phyloP scores from a whole-genome alignment of 345 rosid genomes.

The Psidium guajava region DNA sequence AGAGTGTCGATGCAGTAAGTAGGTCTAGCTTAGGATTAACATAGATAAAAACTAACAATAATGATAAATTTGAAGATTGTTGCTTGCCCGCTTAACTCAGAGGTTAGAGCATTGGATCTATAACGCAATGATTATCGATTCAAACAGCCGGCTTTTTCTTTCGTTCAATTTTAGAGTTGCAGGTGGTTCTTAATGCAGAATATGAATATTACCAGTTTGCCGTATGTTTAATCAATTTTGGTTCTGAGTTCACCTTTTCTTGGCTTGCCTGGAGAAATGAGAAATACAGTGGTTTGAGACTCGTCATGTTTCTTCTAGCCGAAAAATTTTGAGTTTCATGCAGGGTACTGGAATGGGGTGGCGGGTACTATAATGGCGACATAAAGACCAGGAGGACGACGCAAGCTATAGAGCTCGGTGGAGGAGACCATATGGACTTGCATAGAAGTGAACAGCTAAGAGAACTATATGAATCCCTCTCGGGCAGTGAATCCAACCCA shows the following conservation, averaged over 20 bases:
- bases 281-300: background rate
- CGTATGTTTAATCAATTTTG: background rate
- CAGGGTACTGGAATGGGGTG: slow-evolving; percentile 84
- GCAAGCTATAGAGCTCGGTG: slow-evolving; percentile 62
- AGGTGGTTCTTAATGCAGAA: background rate
- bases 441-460: slow-evolving; percentile 86
- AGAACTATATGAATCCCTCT: slow-evolving; percentile 73
- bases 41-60: background rate
- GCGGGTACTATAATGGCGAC: slow-evolving; percentile 95
- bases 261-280: background rate
- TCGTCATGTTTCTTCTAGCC: background rate
- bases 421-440: slow-evolving; percentile 46
- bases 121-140: background rate
- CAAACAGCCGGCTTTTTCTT: background rate
- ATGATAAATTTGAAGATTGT: background rate
- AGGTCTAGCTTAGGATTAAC: background rate
- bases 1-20: background rate
- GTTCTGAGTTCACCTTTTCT: background rate
- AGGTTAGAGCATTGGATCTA: background rate
- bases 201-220: background rate
- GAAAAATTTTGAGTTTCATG: background rate
- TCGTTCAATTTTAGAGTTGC: background rate
- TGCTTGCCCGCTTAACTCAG: background rate
- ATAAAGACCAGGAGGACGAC: slow-evolving; percentile 89
- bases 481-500: slow-evolving; percentile 38